phyloP scores from a whole-genome alignment of 352 stramenopile genomes.

The Salisapilia sapeloensis region DNA sequence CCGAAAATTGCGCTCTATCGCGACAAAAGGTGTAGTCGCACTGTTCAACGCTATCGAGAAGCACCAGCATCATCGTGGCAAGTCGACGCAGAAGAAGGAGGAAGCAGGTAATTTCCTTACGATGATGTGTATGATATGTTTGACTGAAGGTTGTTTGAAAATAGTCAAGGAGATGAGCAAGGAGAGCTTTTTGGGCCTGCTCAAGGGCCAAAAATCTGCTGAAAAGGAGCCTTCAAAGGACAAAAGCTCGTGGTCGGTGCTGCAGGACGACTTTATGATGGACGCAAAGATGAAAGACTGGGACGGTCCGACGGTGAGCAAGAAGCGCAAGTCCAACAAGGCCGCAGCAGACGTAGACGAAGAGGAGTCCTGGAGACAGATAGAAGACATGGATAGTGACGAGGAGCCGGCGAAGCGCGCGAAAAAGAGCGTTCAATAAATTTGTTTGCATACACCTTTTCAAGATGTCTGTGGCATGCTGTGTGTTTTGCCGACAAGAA shows the following conservation, averaged over 20 bases:
- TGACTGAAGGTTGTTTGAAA: not conserved
- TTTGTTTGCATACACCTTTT: no score
- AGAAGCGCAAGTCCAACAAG: slow-evolving; percentile 12
- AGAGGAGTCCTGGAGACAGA: no score
- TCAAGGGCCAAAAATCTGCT: slow-evolving; percentile 19
- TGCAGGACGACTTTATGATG: slow-evolving; percentile 81
- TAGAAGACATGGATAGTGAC: no score
- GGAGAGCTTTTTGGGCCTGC: slow-evolving; percentile 61
- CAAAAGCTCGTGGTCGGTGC: slow-evolving; percentile 65
- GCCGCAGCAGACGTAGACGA: slow-evolving; percentile 8
- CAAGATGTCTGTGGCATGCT: no score
- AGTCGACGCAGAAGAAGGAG: slow-evolving; percentile 35
- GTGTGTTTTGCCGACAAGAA: no score
- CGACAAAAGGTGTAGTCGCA: slow-evolving; percentile 72
- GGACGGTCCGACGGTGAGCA: slow-evolving; percentile 21
- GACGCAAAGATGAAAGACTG: slow-evolving; percentile 75
- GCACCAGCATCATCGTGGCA: slow-evolving; percentile 59
- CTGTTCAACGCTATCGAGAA: slow-evolving; percentile 78
- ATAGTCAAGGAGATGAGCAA: slow-evolving; percentile 72
- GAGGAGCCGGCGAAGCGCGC: no score
- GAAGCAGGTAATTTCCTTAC: slow-evolving; percentile 27
- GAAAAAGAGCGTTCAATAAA: no score
- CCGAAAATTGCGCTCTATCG: slow-evolving; percentile 54
- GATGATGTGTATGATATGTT: not conserved
- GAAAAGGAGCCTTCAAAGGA: slow-evolving; percentile 2